phyloP scores from a whole-genome alignment of 352 stramenopile genomes.

The Pythium plurisporium region DNA sequence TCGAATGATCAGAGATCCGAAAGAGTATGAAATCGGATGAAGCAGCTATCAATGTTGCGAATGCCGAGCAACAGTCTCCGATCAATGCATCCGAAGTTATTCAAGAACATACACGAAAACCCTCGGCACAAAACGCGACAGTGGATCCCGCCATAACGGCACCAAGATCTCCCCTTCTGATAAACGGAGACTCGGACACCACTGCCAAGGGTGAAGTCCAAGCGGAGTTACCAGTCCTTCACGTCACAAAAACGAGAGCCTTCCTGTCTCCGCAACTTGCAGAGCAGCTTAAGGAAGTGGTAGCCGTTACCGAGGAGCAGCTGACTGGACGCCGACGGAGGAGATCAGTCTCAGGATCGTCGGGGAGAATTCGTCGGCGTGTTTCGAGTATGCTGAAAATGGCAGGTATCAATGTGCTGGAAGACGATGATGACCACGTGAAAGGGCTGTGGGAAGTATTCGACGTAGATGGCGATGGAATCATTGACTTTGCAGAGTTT shows the following conservation, averaged over 20 bases:
- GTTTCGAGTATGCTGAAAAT: slow-evolving; percentile 30
- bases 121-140: too few species aligned
- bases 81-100: too few species aligned
- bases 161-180: too few species aligned
- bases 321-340: background rate
- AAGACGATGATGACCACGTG: slow-evolving; percentile 29
- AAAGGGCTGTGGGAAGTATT: slow-evolving; percentile 38
- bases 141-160: too few species aligned
- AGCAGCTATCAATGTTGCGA: background rate
- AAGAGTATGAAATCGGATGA: background rate
- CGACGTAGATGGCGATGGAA: slow-evolving; percentile 35
- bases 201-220: background rate
- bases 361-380: slow-evolving; percentile 16
- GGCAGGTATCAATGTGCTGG: slow-evolving; percentile 29
- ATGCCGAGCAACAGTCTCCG: background rate
- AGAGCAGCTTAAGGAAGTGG: slow-evolving; percentile 6
- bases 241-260: background rate
- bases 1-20: background rate
- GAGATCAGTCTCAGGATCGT: background rate
- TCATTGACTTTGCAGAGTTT: slow-evolving; percentile 44
- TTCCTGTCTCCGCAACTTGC: slow-evolving; percentile 6
- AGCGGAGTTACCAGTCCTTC: background rate
- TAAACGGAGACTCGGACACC: too few species aligned
- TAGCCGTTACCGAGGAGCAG: background rate
- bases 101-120: background rate